phyloP scores from a whole-genome alignment of 805 yeast genomes.

The Saccharomycopsis lassenensis region DNA sequence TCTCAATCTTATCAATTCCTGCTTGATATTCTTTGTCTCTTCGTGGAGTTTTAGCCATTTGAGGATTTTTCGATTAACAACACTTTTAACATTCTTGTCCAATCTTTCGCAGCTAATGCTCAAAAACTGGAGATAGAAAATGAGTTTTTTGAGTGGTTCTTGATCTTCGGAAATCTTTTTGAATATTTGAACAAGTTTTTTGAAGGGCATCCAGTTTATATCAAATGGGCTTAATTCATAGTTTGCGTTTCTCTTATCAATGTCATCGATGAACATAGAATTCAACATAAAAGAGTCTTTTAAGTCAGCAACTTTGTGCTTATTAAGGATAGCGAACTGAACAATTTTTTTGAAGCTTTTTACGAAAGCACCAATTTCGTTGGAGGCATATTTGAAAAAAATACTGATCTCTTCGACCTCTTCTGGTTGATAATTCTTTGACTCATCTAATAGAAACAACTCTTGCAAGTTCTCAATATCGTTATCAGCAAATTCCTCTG shows the following conservation, averaged over 20 bases:
- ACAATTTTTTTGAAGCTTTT: constrained; percentile 24
- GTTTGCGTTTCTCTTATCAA: neutral
- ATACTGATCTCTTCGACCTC: constrained; percentile 27
- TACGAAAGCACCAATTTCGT: constrained; percentile 28
- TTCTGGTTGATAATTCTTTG: constrained; percentile 15
- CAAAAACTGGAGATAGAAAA: constrained; percentile 12
- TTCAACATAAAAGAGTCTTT: constrained; percentile 1
- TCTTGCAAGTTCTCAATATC: constrained; percentile 20
- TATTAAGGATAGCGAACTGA: constrained; percentile 23
- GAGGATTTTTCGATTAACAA: constrained; percentile 27
- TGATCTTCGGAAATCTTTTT: constrained; percentile 15
- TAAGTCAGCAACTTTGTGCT: constrained; percentile 11
- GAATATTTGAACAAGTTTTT: neutral
- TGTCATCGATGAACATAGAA: constrained; percentile 2
- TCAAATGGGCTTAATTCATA: neutral
- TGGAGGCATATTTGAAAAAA: constrained; percentile 34
- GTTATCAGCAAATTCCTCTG: constrained; percentile 17
- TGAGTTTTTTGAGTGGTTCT: constrained; percentile 8
- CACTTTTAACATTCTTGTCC: constrained; percentile 23
- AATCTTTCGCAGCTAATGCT: constrained; percentile 22
- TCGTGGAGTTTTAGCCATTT: constrained; percentile 37
- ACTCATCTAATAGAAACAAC: constrained; percentile 17
- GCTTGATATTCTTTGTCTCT: constrained; percentile 28
- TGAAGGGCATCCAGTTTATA: neutral
- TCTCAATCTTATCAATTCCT: constrained; percentile 22